Percentiles rank a stretch among this genome's conserved stretches.
Evolutionary conservation across 2,329 filamentous ascomycete genomes (phyloP).

Genomic region (Pseudogymnoascus sp.): DNA sequence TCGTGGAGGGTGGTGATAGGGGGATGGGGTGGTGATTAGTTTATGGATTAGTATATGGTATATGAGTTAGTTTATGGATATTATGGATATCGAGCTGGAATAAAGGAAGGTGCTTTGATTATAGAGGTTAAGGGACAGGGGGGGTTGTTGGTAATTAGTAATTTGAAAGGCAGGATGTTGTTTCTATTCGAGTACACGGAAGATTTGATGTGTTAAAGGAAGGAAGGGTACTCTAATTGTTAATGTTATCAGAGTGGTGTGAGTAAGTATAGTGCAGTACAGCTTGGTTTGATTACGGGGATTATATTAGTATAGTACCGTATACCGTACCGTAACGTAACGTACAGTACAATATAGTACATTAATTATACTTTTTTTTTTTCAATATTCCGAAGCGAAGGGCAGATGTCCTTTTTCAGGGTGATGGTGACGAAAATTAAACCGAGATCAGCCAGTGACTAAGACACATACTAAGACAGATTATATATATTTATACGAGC

Average conservation of each 20-base stretch:
- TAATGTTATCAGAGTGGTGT: neutral
- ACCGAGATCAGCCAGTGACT: neutral
- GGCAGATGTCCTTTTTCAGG: neutral
- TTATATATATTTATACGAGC: constrained; percentile 1
- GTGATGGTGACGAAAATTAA: constrained; percentile 2
- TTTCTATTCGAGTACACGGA: neutral
- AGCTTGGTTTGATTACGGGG: neutral
- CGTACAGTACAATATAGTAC: neutral
- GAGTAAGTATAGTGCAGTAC: neutral
- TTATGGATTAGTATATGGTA: neutral
- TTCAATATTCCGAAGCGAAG: neutral
- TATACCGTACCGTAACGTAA: too few relatives aligned
- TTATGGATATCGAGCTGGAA: neutral
- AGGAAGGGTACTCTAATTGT: neutral
- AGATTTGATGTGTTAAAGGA: neutral
- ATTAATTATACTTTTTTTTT: neutral
- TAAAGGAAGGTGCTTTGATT: neutral
- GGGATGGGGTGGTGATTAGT: neutral
- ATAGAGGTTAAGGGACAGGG: neutral
- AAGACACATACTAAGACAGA: neutral
- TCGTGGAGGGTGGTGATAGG: neutral
- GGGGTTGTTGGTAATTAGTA: neutral
- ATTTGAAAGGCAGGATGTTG: neutral
- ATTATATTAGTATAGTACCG: too few relatives aligned
- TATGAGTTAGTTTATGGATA: neutral